phyloP scores from a whole-genome alignment of 2,329 filamentous ascomycete genomes.

The Coniochaeta sp. region DNA sequence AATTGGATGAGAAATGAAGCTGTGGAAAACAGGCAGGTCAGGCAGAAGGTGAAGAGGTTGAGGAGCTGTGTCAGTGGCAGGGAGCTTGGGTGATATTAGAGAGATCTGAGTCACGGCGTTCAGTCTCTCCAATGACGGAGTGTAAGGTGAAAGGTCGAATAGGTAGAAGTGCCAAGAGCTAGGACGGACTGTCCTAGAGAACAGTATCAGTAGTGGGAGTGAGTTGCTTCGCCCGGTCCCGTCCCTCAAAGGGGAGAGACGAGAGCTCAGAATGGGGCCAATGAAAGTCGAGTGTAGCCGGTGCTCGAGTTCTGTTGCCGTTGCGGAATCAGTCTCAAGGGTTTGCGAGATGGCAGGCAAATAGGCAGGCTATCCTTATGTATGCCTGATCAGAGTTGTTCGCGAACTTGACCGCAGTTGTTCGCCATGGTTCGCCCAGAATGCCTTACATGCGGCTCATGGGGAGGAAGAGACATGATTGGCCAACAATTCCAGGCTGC shows the following conservation, averaged over 20 bases:
- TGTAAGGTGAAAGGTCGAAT: not conserved
- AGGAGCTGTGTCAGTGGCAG: not conserved
- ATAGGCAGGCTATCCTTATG: not conserved
- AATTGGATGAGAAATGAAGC: not conserved
- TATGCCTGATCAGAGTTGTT: not conserved
- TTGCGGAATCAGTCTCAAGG: not conserved
- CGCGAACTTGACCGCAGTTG: not conserved
- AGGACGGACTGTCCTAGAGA: not conserved
- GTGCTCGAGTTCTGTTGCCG: not conserved
- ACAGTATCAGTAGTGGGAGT: not conserved
- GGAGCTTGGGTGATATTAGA: not conserved
- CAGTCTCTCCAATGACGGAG: not conserved
- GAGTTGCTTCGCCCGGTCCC: not conserved
- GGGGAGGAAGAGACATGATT: constrained; percentile 4
- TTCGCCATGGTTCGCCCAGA: constrained; percentile 9
- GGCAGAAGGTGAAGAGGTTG: not conserved
- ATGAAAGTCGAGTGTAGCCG: not conserved
- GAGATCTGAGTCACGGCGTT: not conserved
- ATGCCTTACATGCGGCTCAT: constrained; percentile 7
- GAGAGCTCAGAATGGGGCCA: not conserved
- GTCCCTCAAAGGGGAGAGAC: not conserved
- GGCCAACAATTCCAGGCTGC: constrained; percentile 12
- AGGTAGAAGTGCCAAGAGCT: not conserved
- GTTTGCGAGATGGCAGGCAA: not conserved
- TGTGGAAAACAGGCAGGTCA: not conserved